Evolutionary conservation across 2,329 filamentous ascomycete species (phyloP), one percentile per base, ranked within the genome.

Genomic region (Pseudopithomyces maydicus): DNA sequence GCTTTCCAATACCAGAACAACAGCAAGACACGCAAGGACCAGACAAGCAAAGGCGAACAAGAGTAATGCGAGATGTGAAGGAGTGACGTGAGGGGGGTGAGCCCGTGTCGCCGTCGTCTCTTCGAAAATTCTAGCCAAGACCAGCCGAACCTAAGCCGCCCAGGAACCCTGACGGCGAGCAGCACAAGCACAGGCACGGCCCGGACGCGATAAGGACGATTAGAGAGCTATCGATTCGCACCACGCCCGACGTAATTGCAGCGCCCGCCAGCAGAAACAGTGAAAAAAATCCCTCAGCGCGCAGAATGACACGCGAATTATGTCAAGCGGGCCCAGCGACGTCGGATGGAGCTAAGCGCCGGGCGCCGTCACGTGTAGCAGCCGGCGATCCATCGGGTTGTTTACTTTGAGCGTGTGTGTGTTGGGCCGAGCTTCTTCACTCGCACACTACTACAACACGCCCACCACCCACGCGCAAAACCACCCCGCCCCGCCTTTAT

Each of bases 61-160:
- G 53, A 41, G 35, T 38, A 51, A 56, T 53, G 39, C 51, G n/a
- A 39, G 32, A 44, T 35, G 39, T 55, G 52, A 63, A 59, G 36
- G 65, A 70, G 60, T 69, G 68, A 68, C 61, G 67, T 66, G 36
- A 32, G 55, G 29, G 15, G 22, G 44, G 58, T 32, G 26, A 29
- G 45, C 49, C 63, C 56, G 46, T 58, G 58, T 54, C 33, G 52
- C 54, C 62, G 56, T 55, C 42, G 32, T 41, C 38, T 41, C 38
- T n/a, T 57, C 54, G 57, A 66, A 71, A 71, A 68, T 68, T 69
- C 66, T 57, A 61, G 70, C 67, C 70, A 71, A 71, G 68, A 59
- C 59, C 62, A 63, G 63, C 49, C 55, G 52, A 58, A 48, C 57
- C 60, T 56, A 56, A 54, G 54, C 49, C 43, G 44, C 52, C 53